A percentile compares a stretch with the other conserved stretches of the same genome.
These are phyloP conservation scores for Termitomyces sp. DNA, from an alignment of 768 basidiomycete species.

Conservation along the genomic window DNA sequence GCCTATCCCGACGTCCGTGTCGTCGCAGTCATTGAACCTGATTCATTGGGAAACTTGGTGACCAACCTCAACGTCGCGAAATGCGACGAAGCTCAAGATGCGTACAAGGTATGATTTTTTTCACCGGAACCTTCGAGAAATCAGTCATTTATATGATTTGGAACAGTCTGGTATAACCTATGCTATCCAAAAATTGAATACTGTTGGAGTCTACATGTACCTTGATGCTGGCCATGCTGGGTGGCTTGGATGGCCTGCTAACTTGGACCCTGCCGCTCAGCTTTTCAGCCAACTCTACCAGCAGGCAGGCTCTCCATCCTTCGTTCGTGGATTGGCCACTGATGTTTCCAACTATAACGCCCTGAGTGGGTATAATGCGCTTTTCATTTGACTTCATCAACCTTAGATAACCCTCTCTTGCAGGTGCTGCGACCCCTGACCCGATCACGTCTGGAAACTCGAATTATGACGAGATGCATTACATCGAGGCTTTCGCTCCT, in stretches of 20 bases:
- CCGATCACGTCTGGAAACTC: slow-evolving; percentile 54
- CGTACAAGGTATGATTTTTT: slow-evolving; percentile 34
- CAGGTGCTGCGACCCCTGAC: slow-evolving; percentile 44
- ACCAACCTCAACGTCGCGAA: slow-evolving; percentile 58
- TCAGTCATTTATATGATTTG: background rate
- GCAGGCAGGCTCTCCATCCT: slow-evolving; percentile 43
- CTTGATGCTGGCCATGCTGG: slow-evolving; percentile 61
- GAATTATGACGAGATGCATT: slow-evolving; percentile 58
- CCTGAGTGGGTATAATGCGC: slow-evolving; percentile 19
- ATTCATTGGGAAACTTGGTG: slow-evolving; percentile 63
- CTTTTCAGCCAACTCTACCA: slow-evolving; percentile 46
- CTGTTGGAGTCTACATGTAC: slow-evolving; percentile 54
- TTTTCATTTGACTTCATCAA: background rate
- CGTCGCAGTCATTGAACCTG: slow-evolving; percentile 62
- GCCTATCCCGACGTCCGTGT: slow-evolving; percentile 57
- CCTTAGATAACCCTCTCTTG: slow-evolving; percentile 23
- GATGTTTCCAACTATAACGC: slow-evolving; percentile 47
- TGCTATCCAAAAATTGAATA: slow-evolving; percentile 48
- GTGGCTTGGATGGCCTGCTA: slow-evolving; percentile 67
- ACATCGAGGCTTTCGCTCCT: slow-evolving; percentile 52
- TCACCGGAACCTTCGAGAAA: background rate
- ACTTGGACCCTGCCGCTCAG: slow-evolving; percentile 51
- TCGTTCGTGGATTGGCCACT: slow-evolving; percentile 58
- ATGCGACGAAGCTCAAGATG: slow-evolving; percentile 47
- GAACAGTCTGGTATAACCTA: slow-evolving; percentile 42